These are phyloP conservation scores for Lentinula detonsa DNA, from an alignment of 768 basidiomycete species.

Conservation along the genomic window DNA sequence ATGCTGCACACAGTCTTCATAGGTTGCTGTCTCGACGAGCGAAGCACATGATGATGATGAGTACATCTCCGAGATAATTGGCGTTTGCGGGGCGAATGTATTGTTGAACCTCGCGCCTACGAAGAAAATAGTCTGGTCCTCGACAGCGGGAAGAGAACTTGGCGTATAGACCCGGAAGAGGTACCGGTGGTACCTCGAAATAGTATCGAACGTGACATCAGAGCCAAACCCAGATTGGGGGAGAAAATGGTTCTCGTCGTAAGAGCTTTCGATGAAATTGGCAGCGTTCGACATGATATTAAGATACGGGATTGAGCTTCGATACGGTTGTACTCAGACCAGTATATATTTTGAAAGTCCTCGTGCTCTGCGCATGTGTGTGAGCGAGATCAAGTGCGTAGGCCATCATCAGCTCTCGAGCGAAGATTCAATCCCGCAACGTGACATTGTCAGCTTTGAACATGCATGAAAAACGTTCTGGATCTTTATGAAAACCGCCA, in stretches of 20 bases:
- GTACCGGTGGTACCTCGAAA: constrained; percentile 62
- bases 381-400: not conserved
- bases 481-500: not conserved
- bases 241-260: constrained; percentile 5
- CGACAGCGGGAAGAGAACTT: constrained; percentile 48
- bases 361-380: constrained; percentile 5
- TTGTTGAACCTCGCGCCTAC: constrained; percentile 58
- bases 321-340: not conserved
- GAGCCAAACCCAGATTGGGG: constrained; percentile 73
- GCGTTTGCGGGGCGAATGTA: constrained; percentile 12
- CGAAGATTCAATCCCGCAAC: not conserved
- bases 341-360: not conserved
- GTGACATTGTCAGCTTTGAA: not conserved
- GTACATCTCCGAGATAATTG: constrained; percentile 27
- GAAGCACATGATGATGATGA: constrained; percentile 26
- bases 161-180: constrained; percentile 80
- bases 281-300: not conserved
- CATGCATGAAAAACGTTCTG: constrained; percentile 1
- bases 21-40: constrained; percentile 20
- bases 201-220: constrained; percentile 53
- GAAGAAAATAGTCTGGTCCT: constrained; percentile 58
- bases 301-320: not conserved
- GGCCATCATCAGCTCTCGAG: not conserved
- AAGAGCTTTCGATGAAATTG: not conserved
- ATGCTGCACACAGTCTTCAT: constrained; percentile 30